Evolutionary conservation across 163 green algal species (phyloP), one percentile per base, ranked within the genome.

Genomic region (Volvox carteri): DNA sequence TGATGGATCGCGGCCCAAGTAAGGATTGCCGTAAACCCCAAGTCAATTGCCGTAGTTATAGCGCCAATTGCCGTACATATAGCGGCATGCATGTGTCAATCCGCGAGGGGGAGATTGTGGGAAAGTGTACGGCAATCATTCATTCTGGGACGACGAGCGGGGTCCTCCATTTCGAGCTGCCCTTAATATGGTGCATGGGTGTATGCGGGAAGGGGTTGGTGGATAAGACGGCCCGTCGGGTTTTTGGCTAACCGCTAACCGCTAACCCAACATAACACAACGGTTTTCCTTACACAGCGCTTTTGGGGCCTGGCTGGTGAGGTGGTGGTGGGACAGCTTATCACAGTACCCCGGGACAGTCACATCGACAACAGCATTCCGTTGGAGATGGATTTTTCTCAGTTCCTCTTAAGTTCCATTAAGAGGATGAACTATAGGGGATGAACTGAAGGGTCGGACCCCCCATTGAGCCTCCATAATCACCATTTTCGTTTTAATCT

Each of bases 1-100:
- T 98, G 56, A 72, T 98, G 12, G 94, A 96, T 73, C 92, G 96
- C 6, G 96, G 96, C 4, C 95, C 93, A 86, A 62, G 95, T 95
- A 72, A 90, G 92, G 18, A 50, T n/a, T 18, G 21, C 16, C 14
- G 60, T 18, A 62, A 62, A 14, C 52, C 52, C 52, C 52, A 62
- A 14, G 14, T 18, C 52, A 18, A 62, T 62, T 62, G 14, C 52
- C 52, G 18, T 28, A 28, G 52, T 18, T 18, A 19, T 46, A 33
- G 35, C 30, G 11, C 35, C 39, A 14, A 62, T 28, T 62, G 52
- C 52, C 52, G 52, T 62, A n/a, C n/a, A 41, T 41, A 74, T 65
- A 23, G 7, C 28, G 19, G 25, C 54, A 23, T 65, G 54, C 54
- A 65, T n/a, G 28, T 65, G 54, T 30, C 2, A 11, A 23, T 23